A percentile compares a stretch with the other conserved stretches of the same genome.
These are phyloP conservation scores for Knufia petricola DNA, from an alignment of 2,329 filamentous ascomycete species.

Conservation along the genomic window DNA sequence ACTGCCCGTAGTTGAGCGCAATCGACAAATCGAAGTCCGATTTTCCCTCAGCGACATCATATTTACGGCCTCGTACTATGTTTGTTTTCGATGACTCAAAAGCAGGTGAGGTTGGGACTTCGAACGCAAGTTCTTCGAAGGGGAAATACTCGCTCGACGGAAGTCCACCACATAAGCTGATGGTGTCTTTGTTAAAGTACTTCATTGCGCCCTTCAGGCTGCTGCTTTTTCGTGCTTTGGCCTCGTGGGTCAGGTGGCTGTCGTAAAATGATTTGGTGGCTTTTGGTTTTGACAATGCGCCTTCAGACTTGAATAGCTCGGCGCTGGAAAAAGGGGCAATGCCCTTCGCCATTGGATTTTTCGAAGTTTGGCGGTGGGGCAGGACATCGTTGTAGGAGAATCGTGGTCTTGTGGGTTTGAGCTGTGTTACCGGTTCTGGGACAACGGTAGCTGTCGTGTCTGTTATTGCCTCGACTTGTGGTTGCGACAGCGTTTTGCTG, in stretches of 20 bases:
- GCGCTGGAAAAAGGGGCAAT: slow-evolving; percentile 19
- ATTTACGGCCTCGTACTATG: slow-evolving; percentile 61
- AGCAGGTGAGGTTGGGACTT: slow-evolving; percentile 57
- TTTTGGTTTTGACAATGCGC: slow-evolving; percentile 53
- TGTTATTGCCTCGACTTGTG: slow-evolving; percentile 25
- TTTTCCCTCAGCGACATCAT: slow-evolving; percentile 62
- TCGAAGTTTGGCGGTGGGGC: slow-evolving; percentile 58
- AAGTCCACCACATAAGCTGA: slow-evolving; percentile 85
- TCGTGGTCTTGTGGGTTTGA: slow-evolving; percentile 8
- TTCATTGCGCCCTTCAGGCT: slow-evolving; percentile 76
- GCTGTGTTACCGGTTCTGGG: slow-evolving; percentile 25
- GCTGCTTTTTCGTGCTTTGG: slow-evolving; percentile 47
- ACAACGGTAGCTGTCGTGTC: slow-evolving; percentile 31
- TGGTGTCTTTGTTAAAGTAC: slow-evolving; percentile 68
- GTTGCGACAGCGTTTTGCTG: background rate
- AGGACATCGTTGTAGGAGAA: slow-evolving; percentile 59
- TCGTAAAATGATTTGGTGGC: slow-evolving; percentile 66
- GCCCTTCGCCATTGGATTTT: slow-evolving; percentile 35
- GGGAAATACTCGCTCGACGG: slow-evolving; percentile 84
- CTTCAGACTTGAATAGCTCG: slow-evolving; percentile 23
- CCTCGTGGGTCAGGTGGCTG: slow-evolving; percentile 55
- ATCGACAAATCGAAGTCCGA: slow-evolving; percentile 65
- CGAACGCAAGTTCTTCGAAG: slow-evolving; percentile 67
- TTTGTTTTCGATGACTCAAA: slow-evolving; percentile 54
- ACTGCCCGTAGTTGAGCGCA: slow-evolving; percentile 87